Conservation (phyloP, 1,284 basidiomycete species). For the Ustilago shanxiensis region DNA sequence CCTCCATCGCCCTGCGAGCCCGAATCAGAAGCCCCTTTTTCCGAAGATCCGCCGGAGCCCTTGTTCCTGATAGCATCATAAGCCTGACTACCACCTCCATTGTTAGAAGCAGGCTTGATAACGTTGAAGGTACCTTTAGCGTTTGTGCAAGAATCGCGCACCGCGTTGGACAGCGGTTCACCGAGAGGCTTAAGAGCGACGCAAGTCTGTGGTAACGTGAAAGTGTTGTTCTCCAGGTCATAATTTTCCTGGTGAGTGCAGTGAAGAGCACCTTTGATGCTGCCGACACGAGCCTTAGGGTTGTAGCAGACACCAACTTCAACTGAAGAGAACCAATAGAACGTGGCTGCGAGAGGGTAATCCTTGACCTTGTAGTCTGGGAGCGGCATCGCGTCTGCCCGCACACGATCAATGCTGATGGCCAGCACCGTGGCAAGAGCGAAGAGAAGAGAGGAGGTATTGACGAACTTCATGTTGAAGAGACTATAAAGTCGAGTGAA, state of each 20-base stretch:
- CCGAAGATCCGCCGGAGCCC: neutral
- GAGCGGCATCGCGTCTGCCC: neutral
- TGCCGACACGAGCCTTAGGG: conserved; percentile 27
- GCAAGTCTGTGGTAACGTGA: conserved; percentile 41
- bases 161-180: conserved; percentile 15
- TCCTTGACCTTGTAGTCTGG: conserved; percentile 13
- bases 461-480: neutral
- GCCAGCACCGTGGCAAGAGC: conserved; percentile 1
- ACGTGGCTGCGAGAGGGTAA: conserved; percentile 21
- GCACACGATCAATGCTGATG: neutral
- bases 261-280: conserved; percentile 32
- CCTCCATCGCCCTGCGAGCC: conserved; percentile 9
- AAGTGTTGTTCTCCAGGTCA: conserved; percentile 47
- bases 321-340: conserved; percentile 50
- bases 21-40: neutral
- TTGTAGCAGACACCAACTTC: conserved; percentile 46
- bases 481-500: neutral
- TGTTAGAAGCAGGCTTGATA: conserved; percentile 29
- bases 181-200: conserved; percentile 40
- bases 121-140: conserved; percentile 37
- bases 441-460: neutral
- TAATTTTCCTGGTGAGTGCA: conserved; percentile 40
- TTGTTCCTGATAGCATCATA: conserved; percentile 14
- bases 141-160: conserved; percentile 27
- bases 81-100: conserved; percentile 27